Base-by-base conservation (phyloP, 2,329 filamentous ascomycete species). In the Fusarium continuum region DNA sequence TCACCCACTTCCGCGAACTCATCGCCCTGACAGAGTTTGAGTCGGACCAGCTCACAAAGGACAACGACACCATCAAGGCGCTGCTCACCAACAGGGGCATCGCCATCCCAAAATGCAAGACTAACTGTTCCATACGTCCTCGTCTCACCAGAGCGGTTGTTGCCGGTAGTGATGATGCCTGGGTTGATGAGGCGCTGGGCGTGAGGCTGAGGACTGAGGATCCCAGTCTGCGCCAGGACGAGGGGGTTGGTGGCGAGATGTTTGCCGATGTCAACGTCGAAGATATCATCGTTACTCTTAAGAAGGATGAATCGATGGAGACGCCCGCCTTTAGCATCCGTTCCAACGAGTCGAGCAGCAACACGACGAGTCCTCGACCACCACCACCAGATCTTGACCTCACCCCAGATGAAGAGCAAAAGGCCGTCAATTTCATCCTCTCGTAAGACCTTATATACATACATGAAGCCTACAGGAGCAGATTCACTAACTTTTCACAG, bases 381-480 rank as follows among this genome's bases (percentile, higher is more conserved):
- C 52, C 68, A n/a, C 56, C 53, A 28, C 47, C 52, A 51, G 71
- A 56, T 56, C 26, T 69, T 11, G 72, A 71, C 40, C 71, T 77
- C 55, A 76, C 73, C 6, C 69, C 72, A 2, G 71, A 73, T 4
- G 76, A 84, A 65, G 81, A 79, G 26, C 77, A 80, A 35, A 73
- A 75, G 36, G 81, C 77, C 16, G 78, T 85, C 61, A 85, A 85
- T 71, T 83, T 85, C 48, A 83, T 85, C 53, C 74, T 85, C 19
- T 78, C 80, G 82, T 85, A 75, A 64, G 80, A 54, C 19, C 6
- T 9, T 35, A n/a, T 28, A 19, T 5, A 23, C 23, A 9, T 8
- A n/a, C n/a, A 6, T 22, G 17, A 28, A 20, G 20, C 6, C 25
- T 31, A 9, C 13, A 6, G 9, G 4, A 10, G 16, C 19, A n/a